These are phyloP conservation scores for Nevesoporus exiguus DNA, from an alignment of 768 basidiomycete genomes.

Conservation along the genomic window DNA sequence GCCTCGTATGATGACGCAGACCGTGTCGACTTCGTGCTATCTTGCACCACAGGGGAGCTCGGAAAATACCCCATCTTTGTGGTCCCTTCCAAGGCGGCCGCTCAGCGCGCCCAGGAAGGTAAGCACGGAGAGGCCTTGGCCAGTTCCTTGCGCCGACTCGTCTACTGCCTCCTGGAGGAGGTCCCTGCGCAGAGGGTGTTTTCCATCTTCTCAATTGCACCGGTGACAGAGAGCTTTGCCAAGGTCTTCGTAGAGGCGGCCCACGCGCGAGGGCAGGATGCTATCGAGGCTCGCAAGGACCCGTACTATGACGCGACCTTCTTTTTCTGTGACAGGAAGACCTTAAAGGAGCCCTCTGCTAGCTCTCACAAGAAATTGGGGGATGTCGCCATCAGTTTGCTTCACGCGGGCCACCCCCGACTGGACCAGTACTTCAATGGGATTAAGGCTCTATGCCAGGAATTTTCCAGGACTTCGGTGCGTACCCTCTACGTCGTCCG, in stretches of 20 bases:
- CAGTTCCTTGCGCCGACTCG: constrained; percentile 3
- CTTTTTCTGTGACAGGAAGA: constrained; percentile 47
- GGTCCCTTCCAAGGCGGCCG: constrained; percentile 8
- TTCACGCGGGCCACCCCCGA: constrained; percentile 32
- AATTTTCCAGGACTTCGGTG: constrained; percentile 61
- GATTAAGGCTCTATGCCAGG: constrained; percentile 46
- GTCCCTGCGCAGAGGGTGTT: constrained; percentile 33
- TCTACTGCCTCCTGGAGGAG: constrained; percentile 6
- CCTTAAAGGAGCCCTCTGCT: constrained; percentile 33
- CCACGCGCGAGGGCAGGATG: not conserved
- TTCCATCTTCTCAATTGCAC: constrained; percentile 60
- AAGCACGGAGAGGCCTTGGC: not conserved
- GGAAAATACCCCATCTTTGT: constrained; percentile 13
- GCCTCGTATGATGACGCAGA: constrained; percentile 18
- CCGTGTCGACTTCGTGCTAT: constrained; percentile 7
- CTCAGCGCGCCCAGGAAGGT: constrained; percentile 1
- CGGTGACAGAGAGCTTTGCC: constrained; percentile 44
- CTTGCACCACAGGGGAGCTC: constrained; percentile 4
- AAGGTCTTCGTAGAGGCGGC: constrained; percentile 39
- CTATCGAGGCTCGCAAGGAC: constrained; percentile 24
- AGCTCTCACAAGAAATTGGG: not conserved
- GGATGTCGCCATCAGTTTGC: constrained; percentile 25
- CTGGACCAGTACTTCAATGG: constrained; percentile 25
- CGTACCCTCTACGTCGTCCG: constrained; percentile 19
- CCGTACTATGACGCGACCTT: constrained; percentile 65